phyloP scores from a whole-genome alignment of 129 eudicot genomes.

The Scalesia atractyloides region DNA sequence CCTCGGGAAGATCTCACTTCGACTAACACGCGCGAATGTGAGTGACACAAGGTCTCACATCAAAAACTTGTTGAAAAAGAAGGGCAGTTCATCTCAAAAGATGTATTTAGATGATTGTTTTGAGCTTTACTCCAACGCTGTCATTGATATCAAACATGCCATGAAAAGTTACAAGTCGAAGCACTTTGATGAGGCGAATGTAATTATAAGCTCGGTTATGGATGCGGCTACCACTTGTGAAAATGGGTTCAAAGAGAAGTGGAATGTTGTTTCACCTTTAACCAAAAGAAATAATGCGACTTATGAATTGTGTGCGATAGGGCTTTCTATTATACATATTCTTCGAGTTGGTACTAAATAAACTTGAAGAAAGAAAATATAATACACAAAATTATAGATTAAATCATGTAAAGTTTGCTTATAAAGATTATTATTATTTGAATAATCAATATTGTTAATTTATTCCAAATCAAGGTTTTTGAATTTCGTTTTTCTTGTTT shows the following conservation, averaged over 20 bases:
- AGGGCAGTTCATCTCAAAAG: slow-evolving; percentile 3
- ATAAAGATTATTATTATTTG: neutral
- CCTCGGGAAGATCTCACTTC: slow-evolving; percentile 64
- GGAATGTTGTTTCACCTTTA: slow-evolving; percentile 29
- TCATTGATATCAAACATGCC: slow-evolving; percentile 27
- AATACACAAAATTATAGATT: neutral
- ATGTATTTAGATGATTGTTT: slow-evolving; percentile 41
- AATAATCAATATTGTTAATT: slow-evolving; percentile 7
- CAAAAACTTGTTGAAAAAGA: slow-evolving; percentile 23
- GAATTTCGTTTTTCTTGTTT: neutral
- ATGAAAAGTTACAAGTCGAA: slow-evolving; percentile 23
- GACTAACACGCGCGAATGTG: slow-evolving; percentile 47
- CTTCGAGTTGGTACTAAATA: slow-evolving; percentile 23
- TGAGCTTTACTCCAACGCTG: slow-evolving; percentile 37
- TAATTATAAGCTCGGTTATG: slow-evolving; percentile 45
- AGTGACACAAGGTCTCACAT: slow-evolving; percentile 55
- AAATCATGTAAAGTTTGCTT: slow-evolving; percentile 14
- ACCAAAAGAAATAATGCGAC: slow-evolving; percentile 35
- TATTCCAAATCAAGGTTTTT: slow-evolving; percentile 1
- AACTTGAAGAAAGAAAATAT: neutral
- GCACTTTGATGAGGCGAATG: slow-evolving; percentile 33
- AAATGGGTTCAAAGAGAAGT: slow-evolving; percentile 46
- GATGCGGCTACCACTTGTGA: slow-evolving; percentile 48
- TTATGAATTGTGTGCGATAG: slow-evolving; percentile 41
- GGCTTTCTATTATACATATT: slow-evolving; percentile 36